Base-by-base conservation (phyloP, 768 basidiomycete species). In the Piloderma croceum region DNA sequence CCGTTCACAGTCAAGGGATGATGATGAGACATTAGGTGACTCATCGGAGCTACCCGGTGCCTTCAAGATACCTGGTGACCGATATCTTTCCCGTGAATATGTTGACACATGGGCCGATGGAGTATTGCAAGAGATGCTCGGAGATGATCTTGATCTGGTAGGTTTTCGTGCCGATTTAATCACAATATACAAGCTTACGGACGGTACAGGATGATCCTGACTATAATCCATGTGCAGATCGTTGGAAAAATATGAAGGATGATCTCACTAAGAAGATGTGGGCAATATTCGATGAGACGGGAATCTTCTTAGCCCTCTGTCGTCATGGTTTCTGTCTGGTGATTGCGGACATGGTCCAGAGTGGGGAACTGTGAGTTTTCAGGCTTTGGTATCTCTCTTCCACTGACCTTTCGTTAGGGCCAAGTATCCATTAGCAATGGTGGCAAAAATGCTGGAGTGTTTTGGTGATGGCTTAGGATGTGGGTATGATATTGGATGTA, bases 281-380 rank as follows among this genome's bases (percentile, higher is more conserved):
- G 52, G 49, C 37, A 2, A 32, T 54, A 6, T 56, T 51, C 38
- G 41, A 50, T 10, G 46, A 54, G 41, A 52, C 54, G 6, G 53
- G 53, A 4, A 18, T 59, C 13, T 59, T 59, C 24, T 22, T 59
- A 3, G 34, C 46, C 2, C 41, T 50, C 4, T 60, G 59, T 38
- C 41, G 49, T 1, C 57, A 60, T 43, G 52, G 56, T 2, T 52
- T 58, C 15, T 42, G 49, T 1, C 46, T 57, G 1, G 24, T 49
- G 0, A 47, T 48, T 1, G 44, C 37, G 2, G 52, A 59, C 31
- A 59, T 59, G 54, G 38, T 57, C 1, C 43, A 41, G 24, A 57
- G 56, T 22, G 51, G 54, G 27, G 27, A 29, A 15, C 27, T 29
- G 27, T 29, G 27, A 29, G 27, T 29, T 29, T 9, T 9, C 10